Percentiles rank a stretch among this genome's conserved stretches.
These are phyloP conservation scores for Alloascoidea africana DNA, from an alignment of 805 yeast species.

Conservation along the genomic window DNA sequence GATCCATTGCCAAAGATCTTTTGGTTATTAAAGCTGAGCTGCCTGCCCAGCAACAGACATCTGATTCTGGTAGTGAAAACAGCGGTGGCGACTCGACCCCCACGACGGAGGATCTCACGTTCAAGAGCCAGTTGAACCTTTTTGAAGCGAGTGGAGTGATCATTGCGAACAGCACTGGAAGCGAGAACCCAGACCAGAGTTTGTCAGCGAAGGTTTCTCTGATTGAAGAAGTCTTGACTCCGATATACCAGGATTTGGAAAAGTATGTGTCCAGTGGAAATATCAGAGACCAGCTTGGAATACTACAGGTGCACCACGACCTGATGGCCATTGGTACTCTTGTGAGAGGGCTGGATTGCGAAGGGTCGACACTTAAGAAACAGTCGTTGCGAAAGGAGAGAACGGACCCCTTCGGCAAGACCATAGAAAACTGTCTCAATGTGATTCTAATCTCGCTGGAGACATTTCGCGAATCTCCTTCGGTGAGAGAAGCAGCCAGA, in stretches of 20 bases:
- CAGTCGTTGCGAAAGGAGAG: neutral
- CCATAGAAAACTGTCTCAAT: conserved; percentile 42
- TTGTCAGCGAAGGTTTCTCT: conserved; percentile 21
- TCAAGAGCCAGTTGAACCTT: conserved; percentile 66
- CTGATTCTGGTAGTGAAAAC: conserved; percentile 22
- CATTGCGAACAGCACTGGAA: conserved; percentile 32
- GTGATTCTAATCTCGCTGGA: conserved; percentile 77
- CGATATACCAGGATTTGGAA: conserved; percentile 61
- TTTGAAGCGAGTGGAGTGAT: conserved; percentile 81
- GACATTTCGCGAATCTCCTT: conserved; percentile 46
- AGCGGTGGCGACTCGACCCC: conserved; percentile 51
- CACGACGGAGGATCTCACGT: conserved; percentile 32
- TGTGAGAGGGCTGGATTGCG: conserved; percentile 67
- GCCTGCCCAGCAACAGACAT: conserved; percentile 17
- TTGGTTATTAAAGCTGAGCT: conserved; percentile 47
- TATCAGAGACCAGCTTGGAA: conserved; percentile 24
- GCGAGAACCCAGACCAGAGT: conserved; percentile 26
- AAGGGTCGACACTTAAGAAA: conserved; percentile 5
- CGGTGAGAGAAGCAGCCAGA: conserved; percentile 72
- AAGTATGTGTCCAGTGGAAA: conserved; percentile 34
- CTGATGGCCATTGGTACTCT: conserved; percentile 83
- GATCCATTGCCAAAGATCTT: conserved; percentile 39
- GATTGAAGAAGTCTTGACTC: conserved; percentile 55
- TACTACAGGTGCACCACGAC: conserved; percentile 73
- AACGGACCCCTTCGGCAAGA: neutral